Conservation (phyloP, 176 grass and related monocot species). For the Avena sativa region DNA sequence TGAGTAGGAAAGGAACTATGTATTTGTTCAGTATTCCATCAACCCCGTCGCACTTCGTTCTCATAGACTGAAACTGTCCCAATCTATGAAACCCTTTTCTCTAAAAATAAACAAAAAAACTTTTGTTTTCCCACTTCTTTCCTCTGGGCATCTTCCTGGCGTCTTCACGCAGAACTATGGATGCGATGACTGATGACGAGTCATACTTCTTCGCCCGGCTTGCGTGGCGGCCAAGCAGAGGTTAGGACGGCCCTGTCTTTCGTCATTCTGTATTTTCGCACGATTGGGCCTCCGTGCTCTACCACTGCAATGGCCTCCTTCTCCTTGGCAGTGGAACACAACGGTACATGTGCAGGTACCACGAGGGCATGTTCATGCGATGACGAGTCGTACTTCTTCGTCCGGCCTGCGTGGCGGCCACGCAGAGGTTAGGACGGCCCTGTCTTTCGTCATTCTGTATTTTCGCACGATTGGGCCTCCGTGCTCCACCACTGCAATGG, state of each 20-base stretch:
- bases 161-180: not conserved
- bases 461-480: not conserved
- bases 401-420: not conserved
- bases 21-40: too few relatives aligned
- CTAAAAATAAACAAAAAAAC: not conserved
- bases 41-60: too few relatives aligned
- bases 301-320: not conserved
- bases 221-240: not conserved
- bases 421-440: not conserved
- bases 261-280: not conserved
- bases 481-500: not conserved
- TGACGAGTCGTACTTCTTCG: not conserved
- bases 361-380: not conserved
- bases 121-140: not conserved
- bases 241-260: not conserved
- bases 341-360: not conserved
- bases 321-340: not conserved
- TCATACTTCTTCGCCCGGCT: not conserved
- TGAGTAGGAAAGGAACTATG: too few relatives aligned
- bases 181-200: too few relatives aligned
- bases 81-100: too few relatives aligned
- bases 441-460: not conserved
- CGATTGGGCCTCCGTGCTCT: not conserved
- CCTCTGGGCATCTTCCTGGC: not conserved
- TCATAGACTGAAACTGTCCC: too few relatives aligned